Percentiles rank a stretch among this genome's conserved stretches.
Conservation (phyloP, 441 rosid species). For the Jatropha podagrica region DNA sequence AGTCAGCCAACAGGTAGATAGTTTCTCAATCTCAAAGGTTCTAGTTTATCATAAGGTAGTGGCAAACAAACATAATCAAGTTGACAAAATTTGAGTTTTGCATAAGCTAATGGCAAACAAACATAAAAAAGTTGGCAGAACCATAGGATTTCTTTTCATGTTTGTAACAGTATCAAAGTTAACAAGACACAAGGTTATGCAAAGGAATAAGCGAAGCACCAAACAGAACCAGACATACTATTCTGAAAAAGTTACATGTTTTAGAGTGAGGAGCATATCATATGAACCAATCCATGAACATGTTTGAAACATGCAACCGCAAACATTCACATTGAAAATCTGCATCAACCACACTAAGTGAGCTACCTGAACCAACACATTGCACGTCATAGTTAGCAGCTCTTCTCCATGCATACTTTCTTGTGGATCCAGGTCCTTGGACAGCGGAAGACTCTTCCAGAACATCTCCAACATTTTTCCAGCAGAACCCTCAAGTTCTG, state of each 20-base stretch:
- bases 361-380: constrained; percentile 84
- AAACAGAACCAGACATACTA: neutral
- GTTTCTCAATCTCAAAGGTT: neutral
- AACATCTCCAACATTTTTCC: constrained; percentile 68
- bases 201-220: neutral
- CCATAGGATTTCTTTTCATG: neutral
- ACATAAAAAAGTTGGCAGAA: neutral
- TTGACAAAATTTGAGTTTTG: neutral
- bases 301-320: constrained; percentile 4
- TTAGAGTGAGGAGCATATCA: neutral
- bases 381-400: constrained; percentile 72
- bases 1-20: neutral
- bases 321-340: neutral
- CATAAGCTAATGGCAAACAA: neutral
- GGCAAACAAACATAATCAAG: neutral
- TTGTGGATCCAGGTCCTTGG: constrained; percentile 90
- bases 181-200: neutral
- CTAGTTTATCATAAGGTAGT: neutral
- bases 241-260: neutral
- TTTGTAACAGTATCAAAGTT: neutral
- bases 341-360: constrained; percentile 6
- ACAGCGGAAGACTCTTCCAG: constrained; percentile 76
- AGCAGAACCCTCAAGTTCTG: constrained; percentile 69
- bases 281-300: neutral
- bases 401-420: constrained; percentile 98